Percentiles rank a stretch among this genome's conserved stretches.
phyloP scores from a whole-genome alignment of 2,329 filamentous ascomycete species.

The Bipolaris victoriae region DNA sequence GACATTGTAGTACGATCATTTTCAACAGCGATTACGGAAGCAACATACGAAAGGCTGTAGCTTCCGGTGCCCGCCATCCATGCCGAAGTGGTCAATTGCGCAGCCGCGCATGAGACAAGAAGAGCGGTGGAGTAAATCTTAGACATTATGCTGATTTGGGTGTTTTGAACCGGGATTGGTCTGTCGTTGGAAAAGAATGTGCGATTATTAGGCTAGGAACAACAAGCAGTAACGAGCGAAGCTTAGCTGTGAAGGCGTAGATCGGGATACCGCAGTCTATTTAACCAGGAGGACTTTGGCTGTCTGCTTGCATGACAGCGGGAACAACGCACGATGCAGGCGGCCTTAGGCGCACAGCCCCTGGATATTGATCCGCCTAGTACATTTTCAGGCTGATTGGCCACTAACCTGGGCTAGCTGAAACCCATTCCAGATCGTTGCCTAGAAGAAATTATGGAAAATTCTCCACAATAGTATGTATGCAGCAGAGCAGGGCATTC shows the following conservation, averaged over 20 bases:
- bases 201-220: not conserved
- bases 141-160: constrained; percentile 27
- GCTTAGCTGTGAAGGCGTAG: not conserved
- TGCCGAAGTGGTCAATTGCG: constrained; percentile 37
- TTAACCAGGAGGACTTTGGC: constrained; percentile 8
- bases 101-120: constrained; percentile 30
- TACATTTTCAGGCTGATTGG: constrained; percentile 5
- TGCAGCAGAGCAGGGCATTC: not conserved
- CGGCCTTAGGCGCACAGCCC: constrained; percentile 12
- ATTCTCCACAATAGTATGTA: constrained; percentile 2
- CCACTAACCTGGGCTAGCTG: constrained; percentile 5
- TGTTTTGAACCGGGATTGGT: not conserved
- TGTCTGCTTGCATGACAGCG: constrained; percentile 5
- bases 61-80: constrained; percentile 31
- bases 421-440: constrained; percentile 1
- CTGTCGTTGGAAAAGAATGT: not conserved
- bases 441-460: constrained; percentile 7
- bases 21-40: constrained; percentile 29
- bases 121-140: constrained; percentile 27
- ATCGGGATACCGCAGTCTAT: constrained; percentile 8
- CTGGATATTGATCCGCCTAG: not conserved
- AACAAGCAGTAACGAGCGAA: constrained; percentile 11
- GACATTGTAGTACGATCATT: constrained; percentile 31
- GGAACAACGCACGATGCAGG: constrained; percentile 11
- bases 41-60: constrained; percentile 22